phyloP scores from a whole-genome alignment of 2,329 filamentous ascomycete species.

The Aspergillus thermomutatus region DNA sequence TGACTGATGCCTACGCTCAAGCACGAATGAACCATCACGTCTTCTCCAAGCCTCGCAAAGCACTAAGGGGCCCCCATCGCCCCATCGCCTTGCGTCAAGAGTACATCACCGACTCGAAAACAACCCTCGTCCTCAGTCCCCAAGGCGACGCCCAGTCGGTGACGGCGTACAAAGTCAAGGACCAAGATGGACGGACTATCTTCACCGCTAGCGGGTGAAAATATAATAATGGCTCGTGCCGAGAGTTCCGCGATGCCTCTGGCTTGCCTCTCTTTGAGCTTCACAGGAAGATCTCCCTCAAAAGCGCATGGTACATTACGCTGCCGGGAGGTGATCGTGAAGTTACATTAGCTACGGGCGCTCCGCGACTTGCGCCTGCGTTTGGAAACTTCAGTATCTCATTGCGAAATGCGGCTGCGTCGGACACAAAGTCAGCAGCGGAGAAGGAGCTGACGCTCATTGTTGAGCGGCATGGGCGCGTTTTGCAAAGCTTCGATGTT shows the following conservation, averaged over 20 bases:
- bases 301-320: conserved; percentile 10
- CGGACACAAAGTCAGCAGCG: conserved; percentile 6
- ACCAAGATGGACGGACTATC: conserved; percentile 11
- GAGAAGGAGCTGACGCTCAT: conserved; percentile 12
- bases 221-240: conserved; percentile 18
- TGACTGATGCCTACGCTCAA: conserved; percentile 11
- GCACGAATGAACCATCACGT: conserved; percentile 14
- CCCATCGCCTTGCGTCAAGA: conserved; percentile 20
- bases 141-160: conserved; percentile 13
- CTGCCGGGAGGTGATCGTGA: conserved; percentile 12
- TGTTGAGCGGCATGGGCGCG: conserved; percentile 13
- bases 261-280: conserved; percentile 27
- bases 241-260: conserved; percentile 24
- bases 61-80: conserved; percentile 16
- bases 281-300: conserved; percentile 10
- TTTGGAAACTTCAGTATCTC: conserved; percentile 13
- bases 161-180: conserved; percentile 17
- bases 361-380: conserved; percentile 4
- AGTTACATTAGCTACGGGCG: conserved; percentile 8
- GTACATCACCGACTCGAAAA: conserved; percentile 14
- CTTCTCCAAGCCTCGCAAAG: conserved; percentile 12
- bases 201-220: conserved; percentile 26
- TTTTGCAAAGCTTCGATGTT: conserved; percentile 16
- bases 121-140: conserved; percentile 15
- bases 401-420: conserved; percentile 15